Evolutionary conservation across 2,329 filamentous ascomycete species (phyloP), one percentile per base, ranked within the genome.

Genomic region (Periconia digitata): DNA sequence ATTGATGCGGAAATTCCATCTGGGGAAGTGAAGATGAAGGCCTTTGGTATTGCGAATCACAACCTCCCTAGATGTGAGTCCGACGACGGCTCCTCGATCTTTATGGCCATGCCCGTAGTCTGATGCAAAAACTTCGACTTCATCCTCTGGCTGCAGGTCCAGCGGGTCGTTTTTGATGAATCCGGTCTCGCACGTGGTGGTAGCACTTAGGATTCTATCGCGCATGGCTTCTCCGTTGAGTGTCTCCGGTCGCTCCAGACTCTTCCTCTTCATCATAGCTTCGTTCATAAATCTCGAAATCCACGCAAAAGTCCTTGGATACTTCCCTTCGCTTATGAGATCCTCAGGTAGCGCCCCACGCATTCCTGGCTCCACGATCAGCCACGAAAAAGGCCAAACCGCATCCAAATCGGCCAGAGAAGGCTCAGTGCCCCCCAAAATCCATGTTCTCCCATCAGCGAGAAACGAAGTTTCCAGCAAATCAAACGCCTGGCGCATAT

Each of bases 361-460:
- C 88, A 72, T 10, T 3, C 43, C 43, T 2, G 47, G 51, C 34
- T 69, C 63, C 23, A 69, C 72, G 2, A 70, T 65, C 1, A 89
- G 68, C 87, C 87, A 90, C 66, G 85, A 79, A 55, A 90, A 78
- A 0, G 80, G 77, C 84, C 84, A 89, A 12, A 86, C 72, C 70
- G 76, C 83, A 71, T 90, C 84, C 50, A 90, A 83, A 65, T 91
- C 87, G 3, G 81, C 84, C 53, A 89, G 66, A 1, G 74, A 77
- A 1, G 84, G 82, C 16, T 67, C 66, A 2, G 76, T 60, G 1
- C 76, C 80, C 10, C 73, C 75, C 12, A 85, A 69, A 8, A 90
- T 70, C 86, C 85, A 90, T 3, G 78, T 64, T 46, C 85, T 76
- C n/a, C 82, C 85, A 69, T 90, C 86, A 1, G 75, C 79, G 5